Conservation (phyloP, 73 alveolate species). For the Paramecium caudatum region DNA sequence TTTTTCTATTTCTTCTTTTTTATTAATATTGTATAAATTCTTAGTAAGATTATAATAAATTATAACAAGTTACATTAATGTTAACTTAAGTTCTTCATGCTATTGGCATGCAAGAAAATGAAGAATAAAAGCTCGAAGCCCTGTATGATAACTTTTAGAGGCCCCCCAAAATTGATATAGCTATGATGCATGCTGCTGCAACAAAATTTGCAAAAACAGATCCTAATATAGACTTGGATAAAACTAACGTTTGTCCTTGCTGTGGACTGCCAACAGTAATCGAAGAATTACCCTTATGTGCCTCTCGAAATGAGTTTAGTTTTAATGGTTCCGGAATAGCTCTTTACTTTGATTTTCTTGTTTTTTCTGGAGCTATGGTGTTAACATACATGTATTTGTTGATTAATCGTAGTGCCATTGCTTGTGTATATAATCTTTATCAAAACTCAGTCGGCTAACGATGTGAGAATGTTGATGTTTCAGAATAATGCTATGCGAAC, state of each 20-base stretch:
- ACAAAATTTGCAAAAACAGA: conserved; percentile 3
- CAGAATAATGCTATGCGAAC: background rate
- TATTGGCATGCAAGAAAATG: background rate
- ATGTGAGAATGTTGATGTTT: background rate
- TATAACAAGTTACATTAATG: no score
- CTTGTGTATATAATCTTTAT: background rate
- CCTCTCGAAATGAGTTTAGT: conserved; percentile 1
- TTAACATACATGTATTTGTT: background rate
- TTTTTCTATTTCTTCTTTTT: no score
- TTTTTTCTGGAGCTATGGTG: background rate
- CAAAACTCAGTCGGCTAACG: background rate
- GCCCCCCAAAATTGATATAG: background rate
- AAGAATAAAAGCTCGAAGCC: background rate
- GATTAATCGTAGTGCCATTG: background rate
- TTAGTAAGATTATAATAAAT: no score
- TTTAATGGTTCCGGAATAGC: conserved; percentile 24
- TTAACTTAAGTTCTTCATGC: background rate
- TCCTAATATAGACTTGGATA: background rate
- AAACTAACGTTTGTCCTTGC: conserved; percentile 32
- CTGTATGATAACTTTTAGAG: background rate
- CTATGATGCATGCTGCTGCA: background rate
- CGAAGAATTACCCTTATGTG: background rate
- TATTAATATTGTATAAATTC: no score
- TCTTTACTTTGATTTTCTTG: conserved; percentile 22
- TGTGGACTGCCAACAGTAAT: background rate